Base-by-base conservation (phyloP, 345 rosid species). In the Lepidium sativum region DNA sequence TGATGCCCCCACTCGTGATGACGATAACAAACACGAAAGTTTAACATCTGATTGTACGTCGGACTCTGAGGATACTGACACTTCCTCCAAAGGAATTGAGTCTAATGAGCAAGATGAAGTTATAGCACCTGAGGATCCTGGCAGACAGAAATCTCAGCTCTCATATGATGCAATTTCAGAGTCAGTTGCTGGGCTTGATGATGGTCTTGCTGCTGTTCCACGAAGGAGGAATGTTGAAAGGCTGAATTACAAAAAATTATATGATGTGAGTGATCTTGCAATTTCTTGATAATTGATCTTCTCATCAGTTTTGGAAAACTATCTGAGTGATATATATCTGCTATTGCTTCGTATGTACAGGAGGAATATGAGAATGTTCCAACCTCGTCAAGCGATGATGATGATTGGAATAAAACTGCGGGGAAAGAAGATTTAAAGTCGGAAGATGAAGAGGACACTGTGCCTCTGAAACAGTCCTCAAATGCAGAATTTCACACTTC, bases 211-310 rank as follows among this genome's bases (percentile, higher is more conserved):
- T 9, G 63, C 71, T 77, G 72, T 80, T 80, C 68, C 77, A 32
- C 77, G 54, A 45, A 86, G 77, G 74, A 85, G 96, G 75, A 78
- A 63, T 44, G 75, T 79, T 40, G 84, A 79, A 54, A 83, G 88
- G 74, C 79, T 94, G 81, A 91, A 94, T 85, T 94, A 94, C 91
- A 94, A 84, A 80, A 88, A 69, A 75, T 76, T 94, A 18, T 80
- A 83, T 70, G 89, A 86, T 76, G 99, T 94, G 78, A 85, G 99
- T 79, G 45, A 17, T 55, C 48, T 54, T 32, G 37, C 32, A 11
- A 32, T 31, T 29, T 47, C 34, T 23, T 32, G 4, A 61, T 29
- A 6, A 67, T 27, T 61, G 42, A 45, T 17, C 52, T 53, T 61
- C 16, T 60, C 14, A 11, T 31, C 54, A 54, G 31, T 39, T 45